These are phyloP conservation scores for Dactylellina drechsleri DNA, from an alignment of 2,329 filamentous ascomycete genomes.

Conservation along the genomic window DNA sequence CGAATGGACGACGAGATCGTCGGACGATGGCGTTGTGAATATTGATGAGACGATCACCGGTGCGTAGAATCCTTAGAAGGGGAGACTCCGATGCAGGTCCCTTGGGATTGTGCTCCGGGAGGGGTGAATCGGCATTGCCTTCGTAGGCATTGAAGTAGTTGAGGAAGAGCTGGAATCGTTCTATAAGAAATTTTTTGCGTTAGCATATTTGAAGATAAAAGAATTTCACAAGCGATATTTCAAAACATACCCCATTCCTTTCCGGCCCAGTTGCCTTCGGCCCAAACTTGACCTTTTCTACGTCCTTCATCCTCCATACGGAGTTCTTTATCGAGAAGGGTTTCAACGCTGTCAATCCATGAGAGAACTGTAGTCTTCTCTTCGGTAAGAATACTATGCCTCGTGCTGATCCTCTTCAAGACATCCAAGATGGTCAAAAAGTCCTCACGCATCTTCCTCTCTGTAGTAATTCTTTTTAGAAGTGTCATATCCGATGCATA, in stretches of 20 bases:
- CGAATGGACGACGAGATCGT: slow-evolving; percentile 86
- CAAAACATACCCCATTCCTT: slow-evolving; percentile 69
- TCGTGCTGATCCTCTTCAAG: slow-evolving; percentile 87
- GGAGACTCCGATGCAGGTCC: slow-evolving; percentile 70
- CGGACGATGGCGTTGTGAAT: slow-evolving; percentile 90
- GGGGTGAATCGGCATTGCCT: slow-evolving; percentile 47
- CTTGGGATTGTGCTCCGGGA: slow-evolving; percentile 55
- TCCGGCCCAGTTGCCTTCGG: slow-evolving; percentile 78
- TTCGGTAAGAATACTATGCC: slow-evolving; percentile 78
- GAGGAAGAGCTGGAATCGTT: slow-evolving; percentile 59
- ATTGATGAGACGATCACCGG: slow-evolving; percentile 81
- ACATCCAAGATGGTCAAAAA: slow-evolving; percentile 88
- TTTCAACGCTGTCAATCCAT: slow-evolving; percentile 83
- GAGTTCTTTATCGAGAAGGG: slow-evolving; percentile 80
- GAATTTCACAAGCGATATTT: slow-evolving; percentile 57
- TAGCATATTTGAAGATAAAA: slow-evolving; percentile 50
- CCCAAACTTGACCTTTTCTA: slow-evolving; percentile 78
- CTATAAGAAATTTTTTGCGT: slow-evolving; percentile 49
- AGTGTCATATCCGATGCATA: slow-evolving; percentile 88
- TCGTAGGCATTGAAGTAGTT: slow-evolving; percentile 58
- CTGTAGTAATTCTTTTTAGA: slow-evolving; percentile 85
- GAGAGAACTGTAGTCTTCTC: slow-evolving; percentile 78
- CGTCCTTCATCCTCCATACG: slow-evolving; percentile 78
- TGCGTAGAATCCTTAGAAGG: slow-evolving; percentile 78
- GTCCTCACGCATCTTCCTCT: slow-evolving; percentile 84